phyloP scores from a whole-genome alignment of 768 basidiomycete species.

The Gymnopilus dilepis region DNA sequence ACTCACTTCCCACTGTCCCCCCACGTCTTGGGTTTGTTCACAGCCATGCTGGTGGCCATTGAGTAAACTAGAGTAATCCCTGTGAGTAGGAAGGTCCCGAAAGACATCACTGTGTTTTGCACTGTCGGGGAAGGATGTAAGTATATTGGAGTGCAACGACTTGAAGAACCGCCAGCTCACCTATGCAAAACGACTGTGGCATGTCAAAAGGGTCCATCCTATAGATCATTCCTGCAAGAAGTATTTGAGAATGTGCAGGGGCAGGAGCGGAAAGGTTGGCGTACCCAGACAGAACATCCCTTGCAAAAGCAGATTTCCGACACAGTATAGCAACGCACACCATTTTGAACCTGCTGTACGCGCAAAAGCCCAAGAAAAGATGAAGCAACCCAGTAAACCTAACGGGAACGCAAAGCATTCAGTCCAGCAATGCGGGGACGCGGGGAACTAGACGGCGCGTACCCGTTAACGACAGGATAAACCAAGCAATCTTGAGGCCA shows the following conservation, averaged over 20 bases:
- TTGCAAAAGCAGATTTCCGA: slow-evolving; percentile 57
- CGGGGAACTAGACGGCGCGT: slow-evolving; percentile 17
- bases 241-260: background rate
- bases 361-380: slow-evolving; percentile 51
- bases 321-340: slow-evolving; percentile 52
- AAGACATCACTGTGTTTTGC: slow-evolving; percentile 49
- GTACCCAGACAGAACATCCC: slow-evolving; percentile 64
- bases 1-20: slow-evolving; percentile 38
- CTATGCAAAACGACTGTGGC: slow-evolving; percentile 62
- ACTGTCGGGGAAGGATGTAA: slow-evolving; percentile 34
- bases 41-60: slow-evolving; percentile 45
- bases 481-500: slow-evolving; percentile 62
- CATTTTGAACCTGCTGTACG: slow-evolving; percentile 49
- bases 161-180: slow-evolving; percentile 37
- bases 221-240: slow-evolving; percentile 60
- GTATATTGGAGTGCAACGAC: too few species aligned
- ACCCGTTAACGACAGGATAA: slow-evolving; percentile 61
- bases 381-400: slow-evolving; percentile 60
- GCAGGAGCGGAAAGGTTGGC: slow-evolving; percentile 20
- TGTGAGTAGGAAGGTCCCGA: slow-evolving; percentile 48
- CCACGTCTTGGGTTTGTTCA: slow-evolving; percentile 49
- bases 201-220: slow-evolving; percentile 64
- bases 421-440: slow-evolving; percentile 6
- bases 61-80: slow-evolving; percentile 51
- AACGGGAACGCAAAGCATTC: background rate